Percentiles rank a stretch among this genome's conserved stretches.
Evolutionary conservation across 2,329 filamentous ascomycete genomes (phyloP).

Genomic region (Spiromastix sp.): DNA sequence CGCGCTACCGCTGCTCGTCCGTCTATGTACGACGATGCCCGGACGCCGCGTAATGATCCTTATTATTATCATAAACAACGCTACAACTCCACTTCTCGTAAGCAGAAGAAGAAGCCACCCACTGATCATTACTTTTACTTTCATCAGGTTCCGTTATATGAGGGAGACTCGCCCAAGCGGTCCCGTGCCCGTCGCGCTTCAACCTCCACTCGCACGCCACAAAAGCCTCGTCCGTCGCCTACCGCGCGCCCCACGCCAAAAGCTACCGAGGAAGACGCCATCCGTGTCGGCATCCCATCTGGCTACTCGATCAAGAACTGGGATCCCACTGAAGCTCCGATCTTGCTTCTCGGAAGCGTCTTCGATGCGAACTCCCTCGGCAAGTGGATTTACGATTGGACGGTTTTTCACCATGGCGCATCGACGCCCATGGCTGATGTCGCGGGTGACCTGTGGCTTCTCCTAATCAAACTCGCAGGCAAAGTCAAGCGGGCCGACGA

Average conservation of each 20-base stretch:
- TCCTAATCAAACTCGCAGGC: slow-evolving; percentile 85
- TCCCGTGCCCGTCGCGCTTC: slow-evolving; percentile 46
- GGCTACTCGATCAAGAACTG: slow-evolving; percentile 97
- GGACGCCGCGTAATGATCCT: slow-evolving; percentile 5
- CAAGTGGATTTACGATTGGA: slow-evolving; percentile 99
- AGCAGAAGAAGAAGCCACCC: slow-evolving; percentile 33
- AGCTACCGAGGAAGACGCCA: slow-evolving; percentile 57
- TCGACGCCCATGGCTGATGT: slow-evolving; percentile 78
- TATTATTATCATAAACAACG: slow-evolving; percentile 3
- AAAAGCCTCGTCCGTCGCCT: slow-evolving; percentile 29
- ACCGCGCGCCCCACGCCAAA: slow-evolving; percentile 31
- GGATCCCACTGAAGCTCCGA: slow-evolving; percentile 89
- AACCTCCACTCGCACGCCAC: slow-evolving; percentile 37
- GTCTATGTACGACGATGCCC: slow-evolving; percentile 6
- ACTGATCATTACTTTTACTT: slow-evolving; percentile 43
- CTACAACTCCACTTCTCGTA: too few relatives aligned
- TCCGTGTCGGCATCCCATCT: slow-evolving; percentile 59
- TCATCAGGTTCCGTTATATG: slow-evolving; percentile 45
- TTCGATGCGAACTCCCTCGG: slow-evolving; percentile 96
- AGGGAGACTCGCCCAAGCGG: slow-evolving; percentile 38
- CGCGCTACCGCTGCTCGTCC: slow-evolving; percentile 3
- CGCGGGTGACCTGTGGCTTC: slow-evolving; percentile 88
- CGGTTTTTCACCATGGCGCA: slow-evolving; percentile 77
- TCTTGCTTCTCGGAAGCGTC: slow-evolving; percentile 86
- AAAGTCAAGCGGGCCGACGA: slow-evolving; percentile 90